Evolutionary conservation across 2,329 filamentous ascomycete genomes (phyloP), one percentile per base, ranked within the genome.

Genomic region (Capronia coronata): DNA sequence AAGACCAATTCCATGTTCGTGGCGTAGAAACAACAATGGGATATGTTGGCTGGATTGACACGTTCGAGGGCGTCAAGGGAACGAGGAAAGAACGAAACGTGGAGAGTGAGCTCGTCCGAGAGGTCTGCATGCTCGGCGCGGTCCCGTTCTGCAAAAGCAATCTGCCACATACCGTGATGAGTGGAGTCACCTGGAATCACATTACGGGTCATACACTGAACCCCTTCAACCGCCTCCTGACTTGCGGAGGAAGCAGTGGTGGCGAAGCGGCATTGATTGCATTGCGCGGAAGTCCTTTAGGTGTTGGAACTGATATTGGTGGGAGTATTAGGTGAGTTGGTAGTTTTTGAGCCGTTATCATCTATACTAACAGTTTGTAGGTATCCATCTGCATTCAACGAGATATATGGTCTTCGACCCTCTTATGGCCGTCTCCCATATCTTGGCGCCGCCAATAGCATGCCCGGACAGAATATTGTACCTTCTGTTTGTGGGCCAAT

Each of bases 221-320:
- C 55, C 76, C 77, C 0, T 71, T 69, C 60, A 78, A 80, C 59
- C 67, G 64, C 1, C 67, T 64, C 1, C 61, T 79, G 14, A 75
- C 75, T 0, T 60, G 68, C 19, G 77, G 77, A 5, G 77, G 77
- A 2, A 74, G 70, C 2, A 75, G 72, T 6, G 77, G 78, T 32
- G 77, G 77, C 35, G 77, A 80, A 62, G 76, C 75, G 1, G 75
- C 77, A 0, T 61, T 80, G 2, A 46, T 78, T 11, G 76, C 71
- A 1, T 64, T 78, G 19, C 64, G 70, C 14, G 76, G 76, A 7
- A 76, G 71, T 11, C 68, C 70, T 58, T 64, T 80, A 5, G 77
- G 76, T 1, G 71, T 80, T 39, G 77, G 74, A 1, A 73, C 71
- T 3, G 74, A 77, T 55, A 75, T 77, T 49, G 65, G 67, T n/a